Evolutionary conservation across 805 yeast genomes (phyloP), one percentile per base, ranked within the genome.

Genomic region (Jamesozyma jinghongensis): DNA sequence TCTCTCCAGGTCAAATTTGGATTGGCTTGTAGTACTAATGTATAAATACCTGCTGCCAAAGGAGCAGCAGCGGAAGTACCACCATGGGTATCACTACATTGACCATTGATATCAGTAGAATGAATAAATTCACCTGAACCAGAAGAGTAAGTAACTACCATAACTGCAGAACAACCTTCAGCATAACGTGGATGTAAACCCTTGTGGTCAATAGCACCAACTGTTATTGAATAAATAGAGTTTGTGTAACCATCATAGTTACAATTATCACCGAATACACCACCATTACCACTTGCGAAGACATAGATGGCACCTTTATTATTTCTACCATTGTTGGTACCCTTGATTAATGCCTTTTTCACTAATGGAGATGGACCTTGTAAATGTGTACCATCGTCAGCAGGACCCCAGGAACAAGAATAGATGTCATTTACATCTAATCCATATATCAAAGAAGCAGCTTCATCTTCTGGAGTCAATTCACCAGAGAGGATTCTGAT

Each of bases 21-120:
- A 49, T 94, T 83, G 3, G 81, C 87, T 51, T 81, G 79, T 38
- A 92, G 67, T 2, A 85, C 85, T 39, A 92, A 67, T 0, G 97
- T 75, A 58, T 84, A 86, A 1, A 92, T 73, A n/a, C 97, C 98
- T 0, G 97, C 97, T 0, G 97, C 97, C 42, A 92, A 70, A 0
- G 98, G 98, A 0, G 98, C 98, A 13, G 98, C 97, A 0, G 98
- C 98, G 18, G 97, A 90, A 0, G 98, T 92, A 17, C 98, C 98
- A 10, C 97, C 96, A 61, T 92, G 98, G 19, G 51, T 61, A 30
- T 71, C 71, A 2, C 94, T 67, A 61, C 98, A 92, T 49, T 66
- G 62, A 5, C 73, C 71, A 37, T 78, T 69, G 33, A 85, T 71
- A 57, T 85, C 95, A 2, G 96, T 83, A 5, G 97, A 84, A 56